Conservation (phyloP, 805 yeast genomes). For the Metschnikowia noctiluminum region DNA sequence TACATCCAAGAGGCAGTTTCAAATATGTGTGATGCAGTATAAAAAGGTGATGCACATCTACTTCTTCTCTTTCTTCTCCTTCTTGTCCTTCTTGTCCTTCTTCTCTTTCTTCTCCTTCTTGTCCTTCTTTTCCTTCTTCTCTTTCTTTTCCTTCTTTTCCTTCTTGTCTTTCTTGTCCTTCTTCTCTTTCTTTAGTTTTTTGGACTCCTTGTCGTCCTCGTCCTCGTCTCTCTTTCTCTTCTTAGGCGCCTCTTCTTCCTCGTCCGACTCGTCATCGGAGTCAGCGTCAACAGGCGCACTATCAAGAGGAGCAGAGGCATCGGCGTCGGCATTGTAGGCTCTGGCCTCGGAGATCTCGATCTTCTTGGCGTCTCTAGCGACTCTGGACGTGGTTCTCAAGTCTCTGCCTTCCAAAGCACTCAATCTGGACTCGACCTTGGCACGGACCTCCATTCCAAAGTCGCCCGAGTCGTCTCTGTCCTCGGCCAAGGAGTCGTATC, state of each 20-base stretch:
- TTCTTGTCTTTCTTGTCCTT: conserved; percentile 32
- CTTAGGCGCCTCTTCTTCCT: conserved; percentile 16
- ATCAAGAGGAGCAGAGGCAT: conserved; percentile 47
- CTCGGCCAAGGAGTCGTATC: conserved; percentile 96
- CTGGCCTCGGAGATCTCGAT: conserved; percentile 80
- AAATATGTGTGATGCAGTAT: conserved; percentile 17
- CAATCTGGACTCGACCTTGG: conserved; percentile 90
- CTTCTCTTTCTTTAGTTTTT: conserved; percentile 19
- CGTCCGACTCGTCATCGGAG: conserved; percentile 23
- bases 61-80: conserved; percentile 30
- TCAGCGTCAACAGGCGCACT: conserved; percentile 22
- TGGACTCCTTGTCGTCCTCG: conserved; percentile 16
- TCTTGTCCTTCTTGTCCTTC: conserved; percentile 30
- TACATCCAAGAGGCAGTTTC: background rate
- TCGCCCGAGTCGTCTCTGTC: conserved; percentile 96
- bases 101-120: conserved; percentile 44
- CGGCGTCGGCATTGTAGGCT: conserved; percentile 95
- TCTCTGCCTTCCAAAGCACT: conserved; percentile 97
- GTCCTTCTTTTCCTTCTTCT: conserved; percentile 53
- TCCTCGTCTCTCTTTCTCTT: conserved; percentile 21
- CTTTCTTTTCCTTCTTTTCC: conserved; percentile 38
- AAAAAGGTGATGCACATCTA: conserved; percentile 21
- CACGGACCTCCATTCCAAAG: conserved; percentile 85
- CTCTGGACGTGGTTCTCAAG: conserved; percentile 81
- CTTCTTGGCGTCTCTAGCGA: conserved; percentile 79